Percentiles rank a stretch among this genome's conserved stretches.
Conservation (phyloP, 192 early-diverging fungal genomes). For the Backusella luteola region DNA sequence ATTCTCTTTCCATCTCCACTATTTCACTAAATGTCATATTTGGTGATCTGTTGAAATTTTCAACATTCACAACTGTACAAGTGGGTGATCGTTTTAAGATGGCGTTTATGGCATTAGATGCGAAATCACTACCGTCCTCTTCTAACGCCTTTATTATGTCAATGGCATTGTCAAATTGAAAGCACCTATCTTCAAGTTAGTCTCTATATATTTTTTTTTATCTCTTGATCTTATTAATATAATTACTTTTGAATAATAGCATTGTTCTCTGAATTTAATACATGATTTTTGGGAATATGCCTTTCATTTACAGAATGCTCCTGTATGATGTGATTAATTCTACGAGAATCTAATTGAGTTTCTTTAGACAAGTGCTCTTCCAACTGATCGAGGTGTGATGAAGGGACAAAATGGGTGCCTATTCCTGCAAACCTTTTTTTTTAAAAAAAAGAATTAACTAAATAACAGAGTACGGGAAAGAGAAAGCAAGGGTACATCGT, state of each 20-base stretch:
- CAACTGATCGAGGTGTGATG: conserved; percentile 72
- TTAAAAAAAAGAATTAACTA: neutral
- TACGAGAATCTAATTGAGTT: conserved; percentile 69
- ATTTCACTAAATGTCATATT: conserved; percentile 70
- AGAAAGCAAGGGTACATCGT: too few relatives aligned
- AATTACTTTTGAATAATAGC: neutral
- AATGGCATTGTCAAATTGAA: conserved; percentile 76
- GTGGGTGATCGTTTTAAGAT: conserved; percentile 77
- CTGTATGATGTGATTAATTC: conserved; percentile 81
- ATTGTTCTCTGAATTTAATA: neutral
- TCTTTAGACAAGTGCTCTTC: conserved; percentile 72
- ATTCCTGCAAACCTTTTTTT: conserved; percentile 75
- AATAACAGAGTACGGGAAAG: neutral
- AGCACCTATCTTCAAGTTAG: conserved; percentile 58
- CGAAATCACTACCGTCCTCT: conserved; percentile 70
- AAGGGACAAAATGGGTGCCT: conserved; percentile 94
- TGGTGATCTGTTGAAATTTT: conserved; percentile 71
- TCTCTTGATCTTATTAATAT: neutral
- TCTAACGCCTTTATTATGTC: conserved; percentile 83
- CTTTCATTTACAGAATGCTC: conserved; percentile 61
- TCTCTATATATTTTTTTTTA: neutral
- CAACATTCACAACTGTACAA: conserved; percentile 82
- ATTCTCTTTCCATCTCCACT: conserved; percentile 79
- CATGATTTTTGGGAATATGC: neutral
- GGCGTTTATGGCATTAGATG: conserved; percentile 56